A percentile compares a stretch with the other conserved stretches of the same genome.
Evolutionary conservation across 768 basidiomycete species (phyloP).

Genomic region (Naganishia antarctica): DNA sequence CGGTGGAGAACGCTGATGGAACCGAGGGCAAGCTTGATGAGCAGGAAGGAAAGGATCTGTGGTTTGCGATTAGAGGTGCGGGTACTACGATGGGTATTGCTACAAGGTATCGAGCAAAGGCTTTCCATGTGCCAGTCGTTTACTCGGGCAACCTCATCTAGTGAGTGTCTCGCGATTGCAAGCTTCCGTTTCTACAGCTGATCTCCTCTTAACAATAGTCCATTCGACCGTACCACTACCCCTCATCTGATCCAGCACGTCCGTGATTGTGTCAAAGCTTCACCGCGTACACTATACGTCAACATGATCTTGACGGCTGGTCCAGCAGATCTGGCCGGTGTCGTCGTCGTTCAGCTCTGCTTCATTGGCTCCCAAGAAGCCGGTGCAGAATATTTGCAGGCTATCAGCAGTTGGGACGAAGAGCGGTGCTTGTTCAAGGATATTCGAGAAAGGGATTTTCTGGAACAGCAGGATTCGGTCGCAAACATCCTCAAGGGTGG

Average conservation of each 20-base stretch:
- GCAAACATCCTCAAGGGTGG: slow-evolving; percentile 77
- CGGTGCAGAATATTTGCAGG: slow-evolving; percentile 69
- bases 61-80: slow-evolving; percentile 53
- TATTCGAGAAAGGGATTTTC: slow-evolving; percentile 80
- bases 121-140: slow-evolving; percentile 81
- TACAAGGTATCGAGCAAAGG: slow-evolving; percentile 82
- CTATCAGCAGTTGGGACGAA: slow-evolving; percentile 82
- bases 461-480: slow-evolving; percentile 85
- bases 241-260: slow-evolving; percentile 85
- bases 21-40: slow-evolving; percentile 32
- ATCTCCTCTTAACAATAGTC: slow-evolving; percentile 54
- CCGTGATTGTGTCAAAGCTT: slow-evolving; percentile 84
- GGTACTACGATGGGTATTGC: slow-evolving; percentile 78
- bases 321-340: slow-evolving; percentile 72
- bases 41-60: slow-evolving; percentile 41
- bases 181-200: slow-evolving; percentile 14
- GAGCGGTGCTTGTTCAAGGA: slow-evolving; percentile 81
- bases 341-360: slow-evolving; percentile 83
- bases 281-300: slow-evolving; percentile 79
- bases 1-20: slow-evolving; percentile 26
- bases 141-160: slow-evolving; percentile 90
- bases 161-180: slow-evolving; percentile 53
- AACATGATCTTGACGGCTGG: slow-evolving; percentile 88
- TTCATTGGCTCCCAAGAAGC: slow-evolving; percentile 72
- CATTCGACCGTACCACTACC: slow-evolving; percentile 79